Base-by-base conservation (phyloP, 176 grass and related monocot species). In the Carex myosuroides region DNA sequence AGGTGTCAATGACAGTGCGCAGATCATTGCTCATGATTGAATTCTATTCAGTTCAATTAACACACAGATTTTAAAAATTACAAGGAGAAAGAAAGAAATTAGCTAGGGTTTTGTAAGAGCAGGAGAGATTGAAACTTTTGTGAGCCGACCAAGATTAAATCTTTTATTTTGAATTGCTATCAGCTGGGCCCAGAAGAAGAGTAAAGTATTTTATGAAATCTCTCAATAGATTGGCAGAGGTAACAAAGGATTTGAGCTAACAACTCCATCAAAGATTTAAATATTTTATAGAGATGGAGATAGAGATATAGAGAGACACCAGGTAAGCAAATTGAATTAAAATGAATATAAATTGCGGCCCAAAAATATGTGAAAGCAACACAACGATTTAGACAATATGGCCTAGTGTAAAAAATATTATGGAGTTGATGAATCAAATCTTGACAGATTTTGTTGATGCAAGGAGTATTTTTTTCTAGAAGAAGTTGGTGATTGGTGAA, bases 211-310 rank as follows among this genome's bases (percentile, higher is more conserved):
- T 81, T 70, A 82, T 60, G 13, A 46, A 75, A 74, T 41, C 30
- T 32, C 79, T 42, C 75, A 74, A 63, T 50, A 75, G 54, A 87
- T 87, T 71, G 60, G 20, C 30, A 17, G 16, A 81, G 66, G 26
- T 54, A 87, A 62, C 55, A 29, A 63, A 54, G 78, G 64, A 61
- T 87, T 87, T 81, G 85, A 64, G 32, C 79, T 81, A 81, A 81
- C 79, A 81, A 81, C 58, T 81, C 79, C 18, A 62, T 81, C 46
- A 72, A 73, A 63, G 57, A 8, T 63, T 81, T 73, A 16, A 17
- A 35, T 41, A 70, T 57, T 42, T 71, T 46, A 24, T n/a, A n/a
- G n/a, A n/a, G n/a, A n/a, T n/a, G n/a, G n/a, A n/a, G n/a, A n/a
- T n/a, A n/a, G n/a, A n/a, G n/a, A n/a, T 6, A 84, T 33, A 71